A percentile compares a stretch with the other conserved stretches of the same genome.
phyloP scores from a whole-genome alignment of 768 basidiomycete species.

The Nevesoporus exiguus region DNA sequence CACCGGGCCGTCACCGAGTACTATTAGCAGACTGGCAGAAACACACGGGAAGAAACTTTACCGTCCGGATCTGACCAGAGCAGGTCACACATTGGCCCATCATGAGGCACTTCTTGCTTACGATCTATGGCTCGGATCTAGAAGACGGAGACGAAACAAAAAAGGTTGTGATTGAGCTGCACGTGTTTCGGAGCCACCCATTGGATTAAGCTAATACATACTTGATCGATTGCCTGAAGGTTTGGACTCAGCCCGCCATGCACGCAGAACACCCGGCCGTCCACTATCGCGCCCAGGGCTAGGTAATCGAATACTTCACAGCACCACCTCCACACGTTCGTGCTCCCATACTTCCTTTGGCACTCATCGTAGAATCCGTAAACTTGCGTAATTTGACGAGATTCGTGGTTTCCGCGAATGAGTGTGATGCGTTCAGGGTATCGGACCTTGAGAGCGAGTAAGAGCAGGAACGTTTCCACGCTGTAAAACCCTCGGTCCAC shows the following conservation, averaged over 20 bases:
- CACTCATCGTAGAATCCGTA: conserved; percentile 97
- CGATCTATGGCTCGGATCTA: conserved; percentile 94
- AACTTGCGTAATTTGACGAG: conserved; percentile 94
- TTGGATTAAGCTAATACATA: conserved; percentile 34
- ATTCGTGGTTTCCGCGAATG: conserved; percentile 97
- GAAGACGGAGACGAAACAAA: conserved; percentile 13
- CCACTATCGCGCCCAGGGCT: conserved; percentile 92
- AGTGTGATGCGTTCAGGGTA: conserved; percentile 97
- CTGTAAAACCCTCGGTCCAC: conserved; percentile 97
- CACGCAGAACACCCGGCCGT: conserved; percentile 95
- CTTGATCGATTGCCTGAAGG: conserved; percentile 85
- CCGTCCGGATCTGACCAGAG: conserved; percentile 99
- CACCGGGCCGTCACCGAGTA: conserved; percentile 3
- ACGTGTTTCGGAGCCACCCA: conserved; percentile 19
- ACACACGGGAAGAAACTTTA: conserved; percentile 31
- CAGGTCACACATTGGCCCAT: conserved; percentile 97
- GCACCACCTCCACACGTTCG: conserved; percentile 97
- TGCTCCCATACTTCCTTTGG: conserved; percentile 89
- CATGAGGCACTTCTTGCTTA: conserved; percentile 97
- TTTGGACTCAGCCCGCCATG: conserved; percentile 95
- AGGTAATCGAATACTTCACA: conserved; percentile 99
- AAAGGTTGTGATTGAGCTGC: conserved; percentile 24
- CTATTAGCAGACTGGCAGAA: conserved; percentile 19
- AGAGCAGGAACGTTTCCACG: conserved; percentile 92
- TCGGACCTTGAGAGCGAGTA: conserved; percentile 93